Base-by-base conservation (phyloP, 306 rosid species). In the Comarum palustre region DNA sequence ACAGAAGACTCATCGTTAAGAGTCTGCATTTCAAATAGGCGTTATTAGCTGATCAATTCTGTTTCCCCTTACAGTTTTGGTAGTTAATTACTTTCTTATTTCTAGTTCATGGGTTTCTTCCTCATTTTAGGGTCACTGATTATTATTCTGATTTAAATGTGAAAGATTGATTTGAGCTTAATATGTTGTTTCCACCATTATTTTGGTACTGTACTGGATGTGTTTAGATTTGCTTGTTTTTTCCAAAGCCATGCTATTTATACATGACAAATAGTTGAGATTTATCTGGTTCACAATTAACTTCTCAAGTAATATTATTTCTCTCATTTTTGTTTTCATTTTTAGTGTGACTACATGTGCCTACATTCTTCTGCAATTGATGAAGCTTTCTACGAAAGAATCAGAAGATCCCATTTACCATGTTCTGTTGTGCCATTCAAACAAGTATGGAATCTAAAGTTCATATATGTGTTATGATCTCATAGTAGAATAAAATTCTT, bases 341-440 rank as follows among this genome's bases (percentile, higher is more conserved):
- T 77, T 72, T 86, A 93, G 98, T 84, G 75, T 89, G 66, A 58
- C 86, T 50, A 82, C 96, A 34, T 83, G 88, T 60, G 87, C 77
- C 75, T 90, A 87, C 73, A 81, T 89, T 75, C 77, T 86, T 65
- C n/a, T 85, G 73, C 97, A 87, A 85, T 72, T 90, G 48, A 74
- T 78, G 84, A 88, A 86, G 90, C 83, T 93, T 57, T 86, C 98
- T 45, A 72, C 85, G 73, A 85, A 86, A 84, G 89, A 90, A 77
- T 82, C 86, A 38, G 85, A 74, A 75, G 90, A 90, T 81, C 93
- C 93, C 8, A 77, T 93, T 75, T 84, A 76, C 73, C 69, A 86
- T 80, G 87, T 83, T 82, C 82, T 93, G 75, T 74, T 90, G 85
- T 84, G 60, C 74, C 77, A 86, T 82, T 62, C 87, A 51, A 75